phyloP scores from a whole-genome alignment of 768 basidiomycete species.

The Hebeloma cylindrosporum region DNA sequence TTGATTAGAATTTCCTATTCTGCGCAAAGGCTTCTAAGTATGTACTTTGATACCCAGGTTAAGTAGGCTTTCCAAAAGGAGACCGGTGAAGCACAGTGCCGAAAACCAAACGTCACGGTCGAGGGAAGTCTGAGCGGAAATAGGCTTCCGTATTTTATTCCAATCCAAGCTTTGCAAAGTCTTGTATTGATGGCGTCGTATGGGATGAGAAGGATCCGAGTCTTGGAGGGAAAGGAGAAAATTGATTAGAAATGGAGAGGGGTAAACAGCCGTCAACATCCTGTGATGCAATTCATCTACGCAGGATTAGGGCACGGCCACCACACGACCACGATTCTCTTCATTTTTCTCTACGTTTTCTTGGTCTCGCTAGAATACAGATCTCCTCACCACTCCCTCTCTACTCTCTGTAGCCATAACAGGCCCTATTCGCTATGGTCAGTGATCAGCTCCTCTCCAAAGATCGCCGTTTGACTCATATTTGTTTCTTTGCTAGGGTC shows the following conservation, averaged over 20 bases:
- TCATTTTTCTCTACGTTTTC: conserved; percentile 26
- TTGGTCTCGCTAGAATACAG: conserved; percentile 11
- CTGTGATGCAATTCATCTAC: conserved; percentile 24
- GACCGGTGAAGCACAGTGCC: too few species aligned
- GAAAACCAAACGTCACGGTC: too few species aligned
- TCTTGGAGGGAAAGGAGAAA: too few species aligned
- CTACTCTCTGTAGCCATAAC: conserved; percentile 1
- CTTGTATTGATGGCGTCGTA: too few species aligned
- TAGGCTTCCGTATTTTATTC: too few species aligned
- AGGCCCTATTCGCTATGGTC: conserved; percentile 33
- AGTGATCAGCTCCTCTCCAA: conserved; percentile 16
- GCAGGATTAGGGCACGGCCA: conserved; percentile 18
- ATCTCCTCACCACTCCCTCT: conserved; percentile 11
- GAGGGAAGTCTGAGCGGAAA: too few species aligned
- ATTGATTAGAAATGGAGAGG: conserved; percentile 14
- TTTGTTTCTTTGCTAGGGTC: conserved; percentile 54
- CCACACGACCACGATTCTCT: conserved; percentile 38
- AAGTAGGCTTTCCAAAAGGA: too few species aligned
- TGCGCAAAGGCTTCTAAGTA: too few species aligned
- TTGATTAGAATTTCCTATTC: too few species aligned
- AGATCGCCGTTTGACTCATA: conserved; percentile 14
- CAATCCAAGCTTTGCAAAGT: too few species aligned
- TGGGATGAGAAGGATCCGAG: too few species aligned
- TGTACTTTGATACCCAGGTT: too few species aligned
- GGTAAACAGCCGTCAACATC: conserved; percentile 32